Percentiles rank a stretch among this genome's conserved stretches.
phyloP scores from a whole-genome alignment of 805 yeast genomes.

The Kuraishia hungarica region DNA sequence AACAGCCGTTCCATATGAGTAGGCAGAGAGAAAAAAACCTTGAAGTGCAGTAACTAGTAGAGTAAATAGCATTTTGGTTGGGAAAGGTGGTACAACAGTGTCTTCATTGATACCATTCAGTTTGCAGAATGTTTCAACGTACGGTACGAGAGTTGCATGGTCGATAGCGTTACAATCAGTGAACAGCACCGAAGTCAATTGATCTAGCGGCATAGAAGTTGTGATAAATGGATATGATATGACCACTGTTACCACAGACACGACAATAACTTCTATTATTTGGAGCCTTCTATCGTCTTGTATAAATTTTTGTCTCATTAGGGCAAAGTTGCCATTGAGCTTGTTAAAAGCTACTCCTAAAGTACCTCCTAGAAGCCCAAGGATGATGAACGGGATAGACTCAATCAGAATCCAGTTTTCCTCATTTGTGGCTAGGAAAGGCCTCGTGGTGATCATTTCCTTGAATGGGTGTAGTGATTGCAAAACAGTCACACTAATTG shows the following conservation, averaged over 20 bases:
- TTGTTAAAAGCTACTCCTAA: conserved; percentile 48
- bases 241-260: conserved; percentile 44
- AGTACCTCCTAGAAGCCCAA: conserved; percentile 66
- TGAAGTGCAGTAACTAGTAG: conserved; percentile 32
- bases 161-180: conserved; percentile 44
- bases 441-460: conserved; percentile 27
- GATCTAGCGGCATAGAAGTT: conserved; percentile 45
- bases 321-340: conserved; percentile 36
- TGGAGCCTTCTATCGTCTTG: conserved; percentile 19
- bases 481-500: conserved; percentile 57
- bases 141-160: conserved; percentile 5
- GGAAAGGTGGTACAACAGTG: conserved; percentile 16
- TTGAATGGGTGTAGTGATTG: conserved; percentile 42
- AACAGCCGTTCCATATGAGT: conserved; percentile 59
- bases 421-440: conserved; percentile 60
- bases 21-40: conserved; percentile 55
- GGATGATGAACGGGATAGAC: conserved; percentile 57
- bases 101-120: conserved; percentile 3
- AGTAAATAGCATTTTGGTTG: conserved; percentile 21
- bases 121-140: conserved; percentile 3
- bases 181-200: conserved; percentile 52
- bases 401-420: conserved; percentile 69
- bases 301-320: conserved; percentile 18
- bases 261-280: conserved; percentile 36
- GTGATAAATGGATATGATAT: conserved; percentile 48